These are phyloP conservation scores for Lithospermum erythrorhizon DNA, from an alignment of 257 asterid genomes.

Conservation along the genomic window DNA sequence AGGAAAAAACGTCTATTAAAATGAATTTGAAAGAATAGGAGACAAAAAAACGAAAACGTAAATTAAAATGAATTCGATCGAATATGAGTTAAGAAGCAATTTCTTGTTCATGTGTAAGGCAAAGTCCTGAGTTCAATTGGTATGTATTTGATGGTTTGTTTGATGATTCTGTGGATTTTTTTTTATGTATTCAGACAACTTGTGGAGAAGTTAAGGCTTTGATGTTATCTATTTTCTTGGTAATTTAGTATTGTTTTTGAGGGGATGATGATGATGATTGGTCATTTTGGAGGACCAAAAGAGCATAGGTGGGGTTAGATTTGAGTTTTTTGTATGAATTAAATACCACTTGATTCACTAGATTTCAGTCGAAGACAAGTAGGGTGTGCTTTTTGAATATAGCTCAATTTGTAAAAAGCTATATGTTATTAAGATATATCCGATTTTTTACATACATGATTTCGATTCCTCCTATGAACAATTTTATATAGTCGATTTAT, in stretches of 20 bases:
- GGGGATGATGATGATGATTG: conserved; percentile 15
- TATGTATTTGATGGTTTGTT: not conserved
- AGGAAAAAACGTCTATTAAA: too few species aligned
- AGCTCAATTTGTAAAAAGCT: too few species aligned
- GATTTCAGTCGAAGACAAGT: conserved; percentile 3
- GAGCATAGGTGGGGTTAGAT: conserved; percentile 13
- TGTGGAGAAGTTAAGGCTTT: not conserved
- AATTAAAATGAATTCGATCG: too few species aligned
- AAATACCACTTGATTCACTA: conserved; percentile 5
- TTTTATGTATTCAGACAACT: not conserved
- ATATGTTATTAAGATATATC: too few species aligned
- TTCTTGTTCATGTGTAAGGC: not conserved
- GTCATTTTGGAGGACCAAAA: conserved; percentile 14
- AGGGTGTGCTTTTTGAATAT: too few species aligned
- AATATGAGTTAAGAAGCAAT: not conserved
- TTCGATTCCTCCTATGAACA: too few species aligned
- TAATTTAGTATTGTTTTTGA: conserved; percentile 6
- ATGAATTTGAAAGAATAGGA: too few species aligned
- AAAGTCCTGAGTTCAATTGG: not conserved
- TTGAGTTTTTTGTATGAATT: conserved; percentile 1
- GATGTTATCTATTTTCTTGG: conserved; percentile 2
- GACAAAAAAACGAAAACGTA: too few species aligned
- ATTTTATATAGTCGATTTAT: too few species aligned
- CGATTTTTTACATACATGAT: too few species aligned
- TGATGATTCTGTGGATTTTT: not conserved